Percentiles rank a stretch among this genome's conserved stretches.
phyloP scores from a whole-genome alignment of 176 grass and related monocot species.

The Elymus sibiricus region DNA sequence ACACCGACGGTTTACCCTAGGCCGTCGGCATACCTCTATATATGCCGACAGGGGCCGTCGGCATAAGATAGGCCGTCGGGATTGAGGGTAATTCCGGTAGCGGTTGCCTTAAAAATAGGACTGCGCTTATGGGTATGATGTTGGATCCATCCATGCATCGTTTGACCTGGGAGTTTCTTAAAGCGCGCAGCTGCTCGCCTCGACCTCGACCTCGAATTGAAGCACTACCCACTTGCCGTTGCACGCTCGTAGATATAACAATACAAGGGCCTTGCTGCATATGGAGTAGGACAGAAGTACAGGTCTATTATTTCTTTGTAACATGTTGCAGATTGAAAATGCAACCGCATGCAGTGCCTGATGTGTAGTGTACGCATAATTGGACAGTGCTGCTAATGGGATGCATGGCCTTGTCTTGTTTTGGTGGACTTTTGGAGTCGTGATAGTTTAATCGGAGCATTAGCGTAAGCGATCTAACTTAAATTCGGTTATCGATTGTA shows the following conservation, averaged over 20 bases:
- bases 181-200: neutral
- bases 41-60: too few relatives aligned
- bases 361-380: too few relatives aligned
- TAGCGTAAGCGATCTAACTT: neutral
- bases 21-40: too few relatives aligned
- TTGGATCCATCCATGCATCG: neutral
- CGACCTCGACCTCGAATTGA: neutral
- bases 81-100: too few relatives aligned
- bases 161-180: neutral
- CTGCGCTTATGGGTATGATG: neutral
- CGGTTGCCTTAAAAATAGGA: neutral
- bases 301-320: too few relatives aligned
- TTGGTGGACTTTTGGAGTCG: neutral
- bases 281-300: neutral
- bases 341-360: too few relatives aligned
- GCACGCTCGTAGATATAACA: neutral
- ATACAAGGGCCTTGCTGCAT: neutral
- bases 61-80: too few relatives aligned
- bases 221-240: neutral
- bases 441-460: neutral
- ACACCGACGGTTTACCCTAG: too few relatives aligned
- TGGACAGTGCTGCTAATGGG: too few relatives aligned
- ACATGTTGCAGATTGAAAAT: too few relatives aligned
- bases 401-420: too few relatives aligned
- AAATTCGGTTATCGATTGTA: neutral